phyloP scores from a whole-genome alignment of 495 filamentous ascomycete genomes.

The Penicillium soppii region DNA sequence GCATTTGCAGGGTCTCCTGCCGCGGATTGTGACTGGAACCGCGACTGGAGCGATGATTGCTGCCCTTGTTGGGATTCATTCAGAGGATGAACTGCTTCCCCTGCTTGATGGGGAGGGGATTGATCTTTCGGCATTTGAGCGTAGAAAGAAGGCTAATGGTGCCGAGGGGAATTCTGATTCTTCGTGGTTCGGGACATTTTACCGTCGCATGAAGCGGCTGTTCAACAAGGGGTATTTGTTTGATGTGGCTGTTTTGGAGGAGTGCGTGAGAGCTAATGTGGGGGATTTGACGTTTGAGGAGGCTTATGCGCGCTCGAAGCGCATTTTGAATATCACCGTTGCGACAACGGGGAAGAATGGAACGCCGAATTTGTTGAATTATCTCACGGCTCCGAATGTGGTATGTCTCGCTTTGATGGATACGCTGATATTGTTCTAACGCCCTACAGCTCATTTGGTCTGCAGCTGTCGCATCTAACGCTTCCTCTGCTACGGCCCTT shows the following conservation, averaged over 20 bases:
- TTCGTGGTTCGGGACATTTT: constrained; percentile 55
- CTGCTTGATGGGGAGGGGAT: constrained; percentile 79
- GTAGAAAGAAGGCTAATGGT: constrained; percentile 19
- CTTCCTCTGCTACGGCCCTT: constrained; percentile 59
- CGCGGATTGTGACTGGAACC: constrained; percentile 88
- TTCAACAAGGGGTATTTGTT: constrained; percentile 76
- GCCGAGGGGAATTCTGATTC: constrained; percentile 9
- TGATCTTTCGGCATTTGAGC: constrained; percentile 76
- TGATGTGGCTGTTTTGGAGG: constrained; percentile 77
- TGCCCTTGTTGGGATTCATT: constrained; percentile 84
- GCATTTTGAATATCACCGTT: constrained; percentile 90
- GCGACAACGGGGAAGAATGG: constrained; percentile 70
- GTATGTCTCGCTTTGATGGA: constrained; percentile 48
- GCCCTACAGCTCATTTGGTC: constrained; percentile 76
- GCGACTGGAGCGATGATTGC: constrained; percentile 90
- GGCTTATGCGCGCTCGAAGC: constrained; percentile 80
- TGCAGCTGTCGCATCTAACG: constrained; percentile 89
- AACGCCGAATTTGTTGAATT: constrained; percentile 84
- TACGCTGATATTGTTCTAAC: background rate
- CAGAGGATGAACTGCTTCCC: constrained; percentile 76
- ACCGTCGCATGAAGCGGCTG: constrained; percentile 64
- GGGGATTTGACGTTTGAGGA: constrained; percentile 94
- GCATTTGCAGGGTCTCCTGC: constrained; percentile 78
- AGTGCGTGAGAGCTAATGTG: constrained; percentile 81
- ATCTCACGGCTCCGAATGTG: constrained; percentile 92